Base-by-base conservation (phyloP, 2,329 filamentous ascomycete genomes). In the Pestalotiopsis sp. region DNA sequence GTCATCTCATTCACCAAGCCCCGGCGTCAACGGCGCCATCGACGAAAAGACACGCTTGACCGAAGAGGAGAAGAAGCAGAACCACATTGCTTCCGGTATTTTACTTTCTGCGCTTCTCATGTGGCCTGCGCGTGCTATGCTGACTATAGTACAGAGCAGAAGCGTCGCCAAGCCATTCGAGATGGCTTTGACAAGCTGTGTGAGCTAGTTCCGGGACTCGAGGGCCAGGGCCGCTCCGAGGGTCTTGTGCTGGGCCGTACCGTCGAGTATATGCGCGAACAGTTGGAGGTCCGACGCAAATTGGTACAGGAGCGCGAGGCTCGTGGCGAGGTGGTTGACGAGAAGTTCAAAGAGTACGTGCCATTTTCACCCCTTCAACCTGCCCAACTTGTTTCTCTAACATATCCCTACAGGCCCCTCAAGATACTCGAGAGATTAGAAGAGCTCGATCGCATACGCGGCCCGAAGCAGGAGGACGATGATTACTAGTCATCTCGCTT, bases 141-240 rank as follows among this genome's bases (percentile, higher is more conserved):
- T 49, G 25, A 66, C 39, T 27, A 41, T 45, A 13, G 63, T 13
- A 12, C 20, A 79, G 85, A 87, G 72, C 85, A 87, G 73, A 87
- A 92, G 80, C 88, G 90, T 45, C 88, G 90, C 59, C 87, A 90
- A 68, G 92, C 92, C 14, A 97, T 97, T 72, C 88, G 94, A 61
- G 90, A 93, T 69, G 93, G 92, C 68, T 97, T 97, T 78, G 93
- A 97, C 79, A 88, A 90, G 41, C 86, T 97, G 31, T 93, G 93
- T 17, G 88, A 91, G 66, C 86, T 97, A 39, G 93, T 97, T 1
- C 94, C 94, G 0, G 93, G 93, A 0, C 85, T 97, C 66, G 88
- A 93, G 74, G 94, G 94, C 0, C 92, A 95, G 76, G 94, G 92
- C 1, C 90, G 94, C 60, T 96, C 93, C 72, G 94, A 97, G 79